Evolutionary conservation across 2,329 filamentous ascomycete genomes (phyloP), one percentile per base, ranked within the genome.

Genomic region (Rutstroemia sydowiana): DNA sequence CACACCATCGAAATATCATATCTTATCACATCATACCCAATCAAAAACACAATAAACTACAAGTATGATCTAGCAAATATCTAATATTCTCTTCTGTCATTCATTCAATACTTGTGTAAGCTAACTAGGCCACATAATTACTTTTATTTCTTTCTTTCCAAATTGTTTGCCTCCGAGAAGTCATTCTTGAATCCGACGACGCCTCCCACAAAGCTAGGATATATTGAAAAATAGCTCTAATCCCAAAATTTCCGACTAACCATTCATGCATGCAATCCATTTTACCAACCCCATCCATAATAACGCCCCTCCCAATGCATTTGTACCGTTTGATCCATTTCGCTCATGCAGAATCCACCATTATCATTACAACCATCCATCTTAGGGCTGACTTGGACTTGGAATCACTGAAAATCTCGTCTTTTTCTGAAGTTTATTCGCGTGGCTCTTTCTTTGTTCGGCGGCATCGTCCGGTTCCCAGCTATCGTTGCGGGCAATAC

Each of bases 391-490:
- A 18, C 2, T 26, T 16, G 26, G 4, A 8, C 16, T 18, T 8
- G 32, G 26, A 11, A 5, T 14, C 16, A 31, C 16, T 1, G 42
- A 46, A 46, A 51, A 46, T 26, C 48, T 37, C 7, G 40, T 31
- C 18, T 51, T 51, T 31, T 51, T 51, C 14, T 51, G 48, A 36
- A 51, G 21, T 30, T 46, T 51, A 16, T 51, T 46, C 23, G 32
- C 16, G 2, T 51, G 48, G 28, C 11, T 26, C 23, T 26, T 41
- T 59, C 65, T 59, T 7, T 62, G 58, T 14, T 53, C 55, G 5
- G 53, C 39, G 3, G 58, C 54, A 21, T 61, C 55, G 13, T 32
- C n/a, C n/a, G n/a, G 42, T 26, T 31, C 54, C 56, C 32, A 53
- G n/a, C 52, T 48, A 14, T 52, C 55, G 9, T 37, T 44, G 26